These are phyloP conservation scores for Monilinia fructicola DNA, from an alignment of 2,329 filamentous ascomycete species.

Conservation along the genomic window DNA sequence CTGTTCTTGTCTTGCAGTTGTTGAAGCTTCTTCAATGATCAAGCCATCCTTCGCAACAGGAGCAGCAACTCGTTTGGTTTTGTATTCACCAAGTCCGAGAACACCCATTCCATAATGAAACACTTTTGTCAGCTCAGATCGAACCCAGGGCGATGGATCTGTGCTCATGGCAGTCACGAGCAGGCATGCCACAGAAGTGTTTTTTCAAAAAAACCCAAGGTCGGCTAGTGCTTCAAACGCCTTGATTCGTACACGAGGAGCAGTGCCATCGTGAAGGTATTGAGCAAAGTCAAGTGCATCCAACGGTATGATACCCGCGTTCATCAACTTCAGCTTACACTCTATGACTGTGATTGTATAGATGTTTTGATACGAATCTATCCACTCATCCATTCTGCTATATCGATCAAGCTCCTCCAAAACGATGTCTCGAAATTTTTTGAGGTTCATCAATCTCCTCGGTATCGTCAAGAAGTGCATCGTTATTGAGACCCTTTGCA, in stretches of 20 bases:
- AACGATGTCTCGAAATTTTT: conserved; percentile 44
- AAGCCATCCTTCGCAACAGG: conserved; percentile 36
- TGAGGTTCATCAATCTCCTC: conserved; percentile 47
- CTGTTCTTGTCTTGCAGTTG: conserved; percentile 48
- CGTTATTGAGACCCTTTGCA: conserved; percentile 39
- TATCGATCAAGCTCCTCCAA: conserved; percentile 67
- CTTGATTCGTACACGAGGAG: conserved; percentile 63
- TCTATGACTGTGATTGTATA: conserved; percentile 63
- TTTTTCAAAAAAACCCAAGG: conserved; percentile 59
- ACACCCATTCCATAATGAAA: conserved; percentile 60
- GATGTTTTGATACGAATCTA: conserved; percentile 65
- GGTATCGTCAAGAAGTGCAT: conserved; percentile 43
- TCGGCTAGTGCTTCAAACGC: conserved; percentile 64
- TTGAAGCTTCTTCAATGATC: conserved; percentile 49
- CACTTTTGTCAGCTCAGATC: conserved; percentile 58
- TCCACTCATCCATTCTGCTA: conserved; percentile 67
- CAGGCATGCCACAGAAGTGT: conserved; percentile 55
- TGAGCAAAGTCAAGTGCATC: conserved; percentile 58
- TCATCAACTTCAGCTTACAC: conserved; percentile 63
- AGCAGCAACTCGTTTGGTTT: conserved; percentile 31
- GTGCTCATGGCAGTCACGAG: conserved; percentile 59
- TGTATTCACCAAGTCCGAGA: conserved; percentile 62
- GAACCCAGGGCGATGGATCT: conserved; percentile 63
- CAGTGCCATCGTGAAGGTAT: conserved; percentile 64
- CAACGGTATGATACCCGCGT: conserved; percentile 58